Evolutionary conservation across 306 rosid genomes (phyloP).

Genomic region (Sicyos baderoa): DNA sequence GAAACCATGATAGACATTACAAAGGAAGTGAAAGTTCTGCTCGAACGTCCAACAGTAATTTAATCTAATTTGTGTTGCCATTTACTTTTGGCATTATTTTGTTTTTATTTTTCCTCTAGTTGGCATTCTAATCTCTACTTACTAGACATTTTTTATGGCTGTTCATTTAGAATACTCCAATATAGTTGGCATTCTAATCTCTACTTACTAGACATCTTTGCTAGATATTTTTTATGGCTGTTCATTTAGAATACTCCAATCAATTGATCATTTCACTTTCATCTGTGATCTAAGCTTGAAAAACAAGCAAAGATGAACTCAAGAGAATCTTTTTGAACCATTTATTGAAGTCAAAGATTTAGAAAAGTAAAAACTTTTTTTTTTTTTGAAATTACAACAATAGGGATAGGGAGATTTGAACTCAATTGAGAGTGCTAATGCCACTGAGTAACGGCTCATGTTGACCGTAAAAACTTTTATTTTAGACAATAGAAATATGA

Average conservation of each 20-base stretch:
- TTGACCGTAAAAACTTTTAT: too few species aligned
- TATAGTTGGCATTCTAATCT: not conserved
- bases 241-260: constrained; percentile 2
- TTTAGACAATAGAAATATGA: too few species aligned
- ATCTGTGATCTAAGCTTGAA: not conserved
- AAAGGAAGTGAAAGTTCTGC: too few species aligned
- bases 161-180: constrained; percentile 6
- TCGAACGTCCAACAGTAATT: not conserved
- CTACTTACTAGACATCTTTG: not conserved
- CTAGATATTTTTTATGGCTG: too few species aligned
- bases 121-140: not conserved
- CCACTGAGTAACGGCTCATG: too few species aligned
- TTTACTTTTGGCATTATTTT: not conserved
- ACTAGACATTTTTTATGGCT: not conserved
- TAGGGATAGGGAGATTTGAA: too few species aligned
- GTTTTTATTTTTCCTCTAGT: not conserved
- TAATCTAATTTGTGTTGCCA: not conserved
- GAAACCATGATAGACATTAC: too few species aligned
- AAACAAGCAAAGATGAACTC: not conserved
- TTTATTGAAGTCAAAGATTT: too few species aligned
- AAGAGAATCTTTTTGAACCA: too few species aligned
- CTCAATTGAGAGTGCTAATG: too few species aligned
- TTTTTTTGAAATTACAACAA: too few species aligned
- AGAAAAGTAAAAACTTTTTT: too few species aligned
- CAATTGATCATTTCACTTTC: not conserved